Evolutionary conservation across 2,329 filamentous ascomycete species (phyloP), one percentile per base, ranked within the genome.

Genomic region (Botrytis fabae): DNA sequence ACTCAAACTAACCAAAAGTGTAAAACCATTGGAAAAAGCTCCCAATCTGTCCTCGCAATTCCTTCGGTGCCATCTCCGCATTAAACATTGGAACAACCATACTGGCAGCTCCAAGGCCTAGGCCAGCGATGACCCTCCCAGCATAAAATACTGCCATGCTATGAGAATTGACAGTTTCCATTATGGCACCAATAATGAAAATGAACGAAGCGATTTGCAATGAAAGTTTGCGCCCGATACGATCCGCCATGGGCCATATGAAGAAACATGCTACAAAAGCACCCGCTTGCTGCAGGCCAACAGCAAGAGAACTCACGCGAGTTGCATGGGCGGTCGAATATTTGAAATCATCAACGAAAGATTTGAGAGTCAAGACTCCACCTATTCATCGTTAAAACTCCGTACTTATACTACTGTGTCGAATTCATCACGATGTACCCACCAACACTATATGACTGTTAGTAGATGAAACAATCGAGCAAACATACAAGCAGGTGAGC

Each of bases 201-300:
- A 57, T 32, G 8, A 57, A 57, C 2, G 51, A 57, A 2, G 51
- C 51, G 6, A 57, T 57, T 18, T 57, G 51, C 14, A 54, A 54
- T 4, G 51, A 54, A 0, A 28, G 7, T 28, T 54, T 54, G n/a
- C 51, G 51, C n/a, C 51, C 51, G n/a, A 54, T 54, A 3, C 51
- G 51, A 54, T 54, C 51, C 14, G 51, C 51, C 28, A 57, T 57
- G 14, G 51, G 51, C 51, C 51, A 57, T 57, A 83, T 82, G 63
- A 83, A 75, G 73, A 87, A 83, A 75, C 85, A 86, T 38, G 85
- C 85, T 22, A 85, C 81, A 72, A 88, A 85, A 40, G 85, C 85
- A 38, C 85, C 86, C 32, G 85, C 83, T 76, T 88, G 85, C n/a
- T 57, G 51, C n/a, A 57, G 51, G 51, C n/a, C n/a, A 32, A 57